phyloP scores from a whole-genome alignment of 148 eudicot species.

The Cornus suecica region DNA sequence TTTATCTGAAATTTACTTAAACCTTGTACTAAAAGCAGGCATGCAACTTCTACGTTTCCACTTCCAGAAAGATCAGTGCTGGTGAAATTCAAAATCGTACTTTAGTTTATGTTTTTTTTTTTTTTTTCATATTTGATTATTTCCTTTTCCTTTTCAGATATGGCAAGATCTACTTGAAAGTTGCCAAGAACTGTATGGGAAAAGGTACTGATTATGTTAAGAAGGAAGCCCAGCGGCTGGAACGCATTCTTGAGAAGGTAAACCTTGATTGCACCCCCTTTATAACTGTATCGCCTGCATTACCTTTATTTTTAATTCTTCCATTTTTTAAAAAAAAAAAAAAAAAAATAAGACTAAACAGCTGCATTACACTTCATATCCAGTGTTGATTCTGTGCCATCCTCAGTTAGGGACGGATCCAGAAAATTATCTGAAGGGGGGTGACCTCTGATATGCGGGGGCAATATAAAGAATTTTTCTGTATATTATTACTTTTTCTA shows the following conservation, averaged over 20 bases:
- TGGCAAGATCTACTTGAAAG: slow-evolving; percentile 82
- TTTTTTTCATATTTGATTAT: background rate
- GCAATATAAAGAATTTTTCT: too few relatives aligned
- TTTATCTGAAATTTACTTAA: background rate
- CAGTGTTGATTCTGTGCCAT: background rate
- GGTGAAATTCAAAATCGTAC: background rate
- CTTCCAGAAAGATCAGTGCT: background rate
- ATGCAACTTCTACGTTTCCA: background rate
- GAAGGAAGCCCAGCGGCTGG: slow-evolving; percentile 80
- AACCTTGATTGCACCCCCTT: background rate
- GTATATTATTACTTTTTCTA: too few relatives aligned
- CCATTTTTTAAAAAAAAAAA: too few relatives aligned
- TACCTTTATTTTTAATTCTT: background rate
- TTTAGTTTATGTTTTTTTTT: too few relatives aligned
- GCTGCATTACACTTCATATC: background rate
- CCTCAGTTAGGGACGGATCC: too few relatives aligned
- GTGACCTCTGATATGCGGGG: too few relatives aligned
- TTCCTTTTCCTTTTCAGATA: slow-evolving; percentile 39
- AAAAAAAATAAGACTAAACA: background rate
- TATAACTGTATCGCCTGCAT: background rate
- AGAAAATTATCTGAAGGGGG: too few relatives aligned
- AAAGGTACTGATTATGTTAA: slow-evolving; percentile 90
- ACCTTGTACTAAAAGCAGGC: background rate
- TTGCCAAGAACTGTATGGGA: slow-evolving; percentile 80
- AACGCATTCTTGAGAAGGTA: slow-evolving; percentile 92